A percentile compares a stretch with the other conserved stretches of the same genome.
Evolutionary conservation across 495 filamentous ascomycete species (phyloP).

Genomic region (Penicillium bialowiezense): DNA sequence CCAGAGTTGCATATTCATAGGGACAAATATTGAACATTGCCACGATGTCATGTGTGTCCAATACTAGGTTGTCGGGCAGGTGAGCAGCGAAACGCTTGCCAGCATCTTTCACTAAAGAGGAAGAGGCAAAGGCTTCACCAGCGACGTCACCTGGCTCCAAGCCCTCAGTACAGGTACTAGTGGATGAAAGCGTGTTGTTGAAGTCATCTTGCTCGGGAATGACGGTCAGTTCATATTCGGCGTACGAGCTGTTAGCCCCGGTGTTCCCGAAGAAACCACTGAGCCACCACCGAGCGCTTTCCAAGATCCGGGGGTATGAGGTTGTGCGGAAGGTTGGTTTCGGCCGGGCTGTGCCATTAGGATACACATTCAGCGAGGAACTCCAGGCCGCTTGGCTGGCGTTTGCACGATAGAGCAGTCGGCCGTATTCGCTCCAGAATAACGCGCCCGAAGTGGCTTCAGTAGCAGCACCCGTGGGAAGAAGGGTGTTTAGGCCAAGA

Average conservation of each 20-base stretch:
- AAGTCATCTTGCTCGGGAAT: slow-evolving; percentile 46
- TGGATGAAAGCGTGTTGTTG: slow-evolving; percentile 50
- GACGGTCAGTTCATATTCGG: slow-evolving; percentile 40
- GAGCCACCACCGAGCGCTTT: slow-evolving; percentile 42
- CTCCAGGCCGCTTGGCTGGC: slow-evolving; percentile 41
- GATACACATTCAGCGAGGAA: slow-evolving; percentile 35
- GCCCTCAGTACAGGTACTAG: slow-evolving; percentile 29
- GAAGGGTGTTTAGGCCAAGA: slow-evolving; percentile 40
- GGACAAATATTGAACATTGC: slow-evolving; percentile 48
- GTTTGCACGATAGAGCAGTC: slow-evolving; percentile 46
- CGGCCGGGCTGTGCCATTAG: slow-evolving; percentile 42
- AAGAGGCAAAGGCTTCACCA: slow-evolving; percentile 13
- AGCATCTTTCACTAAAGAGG: slow-evolving; percentile 16
- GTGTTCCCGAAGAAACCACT: slow-evolving; percentile 38
- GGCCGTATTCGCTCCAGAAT: slow-evolving; percentile 55
- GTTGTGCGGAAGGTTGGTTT: slow-evolving; percentile 51
- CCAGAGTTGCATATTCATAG: slow-evolving; percentile 32
- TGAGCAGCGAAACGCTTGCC: slow-evolving; percentile 17
- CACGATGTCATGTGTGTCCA: slow-evolving; percentile 48
- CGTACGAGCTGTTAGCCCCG: slow-evolving; percentile 34
- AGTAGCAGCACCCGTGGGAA: slow-evolving; percentile 47
- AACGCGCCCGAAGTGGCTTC: slow-evolving; percentile 47
- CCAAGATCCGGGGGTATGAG: slow-evolving; percentile 45
- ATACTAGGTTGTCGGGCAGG: slow-evolving; percentile 41
- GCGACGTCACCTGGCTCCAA: slow-evolving; percentile 11